These are phyloP conservation scores for Ogataea kodamae DNA, from an alignment of 805 yeast genomes.

Conservation along the genomic window DNA sequence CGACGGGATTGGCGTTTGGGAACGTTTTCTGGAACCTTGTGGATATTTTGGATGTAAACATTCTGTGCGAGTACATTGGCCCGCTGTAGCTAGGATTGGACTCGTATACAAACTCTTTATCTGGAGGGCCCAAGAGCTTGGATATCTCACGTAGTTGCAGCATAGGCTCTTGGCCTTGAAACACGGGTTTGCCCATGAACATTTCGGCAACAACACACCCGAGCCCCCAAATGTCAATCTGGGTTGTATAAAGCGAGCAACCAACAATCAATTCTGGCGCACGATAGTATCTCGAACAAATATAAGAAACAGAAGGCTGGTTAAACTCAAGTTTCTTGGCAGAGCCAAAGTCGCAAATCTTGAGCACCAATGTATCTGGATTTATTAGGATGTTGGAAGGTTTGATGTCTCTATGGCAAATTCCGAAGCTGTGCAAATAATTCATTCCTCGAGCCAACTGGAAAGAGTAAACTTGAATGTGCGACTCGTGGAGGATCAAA, in stretches of 20 bases:
- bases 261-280: slow-evolving; percentile 97
- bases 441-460: slow-evolving; percentile 83
- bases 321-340: slow-evolving; percentile 75
- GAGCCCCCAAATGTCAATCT: slow-evolving; percentile 96
- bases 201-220: slow-evolving; percentile 97
- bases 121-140: slow-evolving; percentile 87
- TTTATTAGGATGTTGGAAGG: slow-evolving; percentile 80
- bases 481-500: slow-evolving; percentile 63
- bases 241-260: slow-evolving; percentile 78
- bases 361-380: slow-evolving; percentile 60
- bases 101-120: slow-evolving; percentile 62
- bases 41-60: slow-evolving; percentile 26
- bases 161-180: slow-evolving; percentile 88
- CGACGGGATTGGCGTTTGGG: slow-evolving; percentile 77
- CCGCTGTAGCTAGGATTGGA: slow-evolving; percentile 76
- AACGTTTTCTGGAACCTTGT: slow-evolving; percentile 56
- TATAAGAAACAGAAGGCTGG: slow-evolving; percentile 90
- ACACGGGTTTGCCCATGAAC: slow-evolving; percentile 88
- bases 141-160: slow-evolving; percentile 88
- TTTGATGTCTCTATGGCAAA: slow-evolving; percentile 80
- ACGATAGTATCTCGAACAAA: slow-evolving; percentile 92
- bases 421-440: slow-evolving; percentile 74
- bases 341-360: slow-evolving; percentile 83
- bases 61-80: slow-evolving; percentile 64
- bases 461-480: slow-evolving; percentile 71